Percentiles rank a stretch among this genome's conserved stretches.
These are phyloP conservation scores for Biscogniauxia sp. DNA, from an alignment of 2,329 filamentous ascomycete species.

Conservation along the genomic window DNA sequence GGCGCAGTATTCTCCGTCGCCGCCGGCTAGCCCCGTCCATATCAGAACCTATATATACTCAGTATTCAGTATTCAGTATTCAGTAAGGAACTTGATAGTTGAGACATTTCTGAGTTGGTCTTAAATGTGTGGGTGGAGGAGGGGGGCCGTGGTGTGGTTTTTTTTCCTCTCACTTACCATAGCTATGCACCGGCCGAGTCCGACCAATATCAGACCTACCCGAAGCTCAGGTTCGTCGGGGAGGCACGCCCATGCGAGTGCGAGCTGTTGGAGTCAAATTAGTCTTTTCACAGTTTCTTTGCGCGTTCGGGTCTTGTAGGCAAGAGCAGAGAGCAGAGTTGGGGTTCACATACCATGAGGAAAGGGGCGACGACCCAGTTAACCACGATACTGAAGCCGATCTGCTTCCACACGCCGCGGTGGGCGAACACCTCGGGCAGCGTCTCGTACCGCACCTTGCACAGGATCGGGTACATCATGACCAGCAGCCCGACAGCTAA, in stretches of 20 bases:
- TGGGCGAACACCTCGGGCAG: constrained; percentile 65
- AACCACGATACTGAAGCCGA: constrained; percentile 71
- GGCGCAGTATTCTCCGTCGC: constrained; percentile 79
- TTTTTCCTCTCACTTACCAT: constrained; percentile 57
- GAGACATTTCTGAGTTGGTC: no score
- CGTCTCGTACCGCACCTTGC: constrained; percentile 78
- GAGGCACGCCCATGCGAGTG: constrained; percentile 65
- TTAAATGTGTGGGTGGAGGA: neutral
- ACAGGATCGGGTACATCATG: constrained; percentile 94
- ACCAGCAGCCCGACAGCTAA: constrained; percentile 75
- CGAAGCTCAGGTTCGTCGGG: constrained; percentile 57
- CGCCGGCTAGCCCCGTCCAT: constrained; percentile 75
- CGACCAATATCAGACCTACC: constrained; percentile 75
- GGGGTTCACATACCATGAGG: constrained; percentile 61
- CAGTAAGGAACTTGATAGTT: neutral
- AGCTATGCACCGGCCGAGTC: constrained; percentile 81
- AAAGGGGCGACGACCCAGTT: constrained; percentile 85
- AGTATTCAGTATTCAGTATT: no score
- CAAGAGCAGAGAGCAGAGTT: neutral
- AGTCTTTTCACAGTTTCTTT: neutral
- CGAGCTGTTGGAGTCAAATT: constrained; percentile 44
- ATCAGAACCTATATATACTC: constrained; percentile 51
- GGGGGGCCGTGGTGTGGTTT: no score
- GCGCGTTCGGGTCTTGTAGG: neutral
- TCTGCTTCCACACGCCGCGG: constrained; percentile 70